phyloP scores from a whole-genome alignment of 768 basidiomycete genomes.

The Boletus insuetus region DNA sequence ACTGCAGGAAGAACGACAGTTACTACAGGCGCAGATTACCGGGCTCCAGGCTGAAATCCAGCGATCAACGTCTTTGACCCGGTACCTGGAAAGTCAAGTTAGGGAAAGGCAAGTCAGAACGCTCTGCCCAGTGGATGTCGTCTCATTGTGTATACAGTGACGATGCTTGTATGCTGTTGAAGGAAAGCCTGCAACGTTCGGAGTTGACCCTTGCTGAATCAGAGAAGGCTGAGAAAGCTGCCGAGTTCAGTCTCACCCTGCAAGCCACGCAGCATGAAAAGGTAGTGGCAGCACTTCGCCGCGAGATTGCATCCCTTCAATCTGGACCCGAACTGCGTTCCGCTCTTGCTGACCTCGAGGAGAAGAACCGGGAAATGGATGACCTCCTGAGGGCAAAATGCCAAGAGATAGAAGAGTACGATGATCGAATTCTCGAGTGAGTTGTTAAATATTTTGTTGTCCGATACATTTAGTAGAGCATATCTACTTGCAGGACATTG shows the following conservation, averaged over 20 bases:
- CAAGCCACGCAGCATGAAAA: conserved; percentile 67
- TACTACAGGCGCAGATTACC: conserved; percentile 55
- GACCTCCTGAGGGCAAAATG: conserved; percentile 66
- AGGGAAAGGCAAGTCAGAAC: conserved; percentile 52
- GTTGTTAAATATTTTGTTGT: conserved; percentile 1
- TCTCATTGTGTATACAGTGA: conserved; percentile 42
- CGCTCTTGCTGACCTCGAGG: conserved; percentile 58
- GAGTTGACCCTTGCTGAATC: conserved; percentile 46
- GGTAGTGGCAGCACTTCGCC: conserved; percentile 53
- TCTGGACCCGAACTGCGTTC: conserved; percentile 55
- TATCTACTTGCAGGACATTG: conserved; percentile 49
- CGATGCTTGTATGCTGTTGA: conserved; percentile 37
- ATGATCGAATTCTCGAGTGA: conserved; percentile 77
- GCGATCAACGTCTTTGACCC: conserved; percentile 55
- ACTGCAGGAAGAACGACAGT: conserved; percentile 49
- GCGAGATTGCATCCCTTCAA: conserved; percentile 51
- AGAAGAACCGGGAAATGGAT: conserved; percentile 75
- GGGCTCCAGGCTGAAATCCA: conserved; percentile 64
- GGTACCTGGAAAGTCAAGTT: conserved; percentile 61
- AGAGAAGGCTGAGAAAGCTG: conserved; percentile 57
- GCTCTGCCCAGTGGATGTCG: not conserved
- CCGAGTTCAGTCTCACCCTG: conserved; percentile 64
- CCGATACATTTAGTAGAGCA: not conserved
- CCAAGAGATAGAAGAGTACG: conserved; percentile 79
- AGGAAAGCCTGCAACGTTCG: conserved; percentile 39